Base-by-base conservation (phyloP, 2,329 filamentous ascomycete genomes). In the Trichoderma oligosporum region DNA sequence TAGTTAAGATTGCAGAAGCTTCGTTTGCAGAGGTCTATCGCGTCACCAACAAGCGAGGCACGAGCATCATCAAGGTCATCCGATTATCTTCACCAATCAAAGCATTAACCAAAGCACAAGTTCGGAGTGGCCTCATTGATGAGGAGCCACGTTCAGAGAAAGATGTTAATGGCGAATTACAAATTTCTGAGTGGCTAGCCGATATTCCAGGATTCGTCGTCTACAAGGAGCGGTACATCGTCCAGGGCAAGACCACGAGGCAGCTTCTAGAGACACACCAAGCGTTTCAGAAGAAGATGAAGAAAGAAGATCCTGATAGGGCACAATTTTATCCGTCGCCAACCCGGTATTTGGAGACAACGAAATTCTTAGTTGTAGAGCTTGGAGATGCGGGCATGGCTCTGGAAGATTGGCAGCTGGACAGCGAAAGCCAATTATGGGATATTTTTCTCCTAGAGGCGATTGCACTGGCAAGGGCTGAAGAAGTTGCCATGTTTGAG, bases 21-120 rank as follows among this genome's bases (percentile, higher is more conserved):
- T 86, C 84, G 2, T 87, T 82, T 62, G 83, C 84, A 5, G 84
- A 87, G 66, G 82, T 87, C 8, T 87, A 86, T 63, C 81, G 82
- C 8, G 76, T 86, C 61, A 80, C 74, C 45, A 86, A 84, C 64
- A 73, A 76, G 42, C 74, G 77, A 14, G 83, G 82, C 7, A 83
- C 80, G 24, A 85, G 82, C 67, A 85, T 87, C 64, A 82, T 87
- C 70, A 87, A 87, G 63, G 79, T 82, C 18, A 83, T 86, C 58
- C 78, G 83, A 2, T 75, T 87, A 8, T 69, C 78, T 9, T 84
- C 82, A 0, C 80, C 81, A 4, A 81, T 85, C 59, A 82, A 78
- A 60, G 66, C 79, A 0, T 80, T 83, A 63, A 84, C 82, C 7
- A 83, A 82, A 58, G 69, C 78, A 0, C 82, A 85, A 66, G 71